phyloP scores from a whole-genome alignment of 176 grass and related monocot genomes.

The Pontederia crassipes region DNA sequence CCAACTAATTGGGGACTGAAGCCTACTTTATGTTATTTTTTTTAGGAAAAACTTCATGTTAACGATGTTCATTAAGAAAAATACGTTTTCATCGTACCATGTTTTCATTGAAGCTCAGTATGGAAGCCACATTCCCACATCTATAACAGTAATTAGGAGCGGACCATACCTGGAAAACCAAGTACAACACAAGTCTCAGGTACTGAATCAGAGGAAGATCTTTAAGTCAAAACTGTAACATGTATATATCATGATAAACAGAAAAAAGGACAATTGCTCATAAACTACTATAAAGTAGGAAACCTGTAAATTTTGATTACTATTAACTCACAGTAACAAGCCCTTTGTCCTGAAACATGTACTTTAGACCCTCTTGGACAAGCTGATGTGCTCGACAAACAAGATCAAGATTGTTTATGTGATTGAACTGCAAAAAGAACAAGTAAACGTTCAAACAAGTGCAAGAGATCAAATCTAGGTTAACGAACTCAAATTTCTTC shows the following conservation, averaged over 20 bases:
- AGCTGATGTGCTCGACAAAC: slow-evolving; percentile 92
- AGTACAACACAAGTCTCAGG: slow-evolving; percentile 4
- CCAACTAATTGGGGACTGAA: too few species aligned
- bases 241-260: too few species aligned
- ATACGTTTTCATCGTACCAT: slow-evolving; percentile 40
- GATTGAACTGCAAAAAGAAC: slow-evolving; percentile 56
- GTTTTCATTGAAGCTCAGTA: slow-evolving; percentile 86
- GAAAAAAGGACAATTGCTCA: too few species aligned
- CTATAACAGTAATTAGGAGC: slow-evolving; percentile 98
- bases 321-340: slow-evolving; percentile 79
- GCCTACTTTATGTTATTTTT: too few species aligned
- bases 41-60: too few species aligned
- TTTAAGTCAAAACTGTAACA: too few species aligned
- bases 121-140: slow-evolving; percentile 94
- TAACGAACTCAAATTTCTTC: background rate
- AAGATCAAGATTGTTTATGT: slow-evolving; percentile 81
- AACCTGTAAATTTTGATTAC: too few species aligned
- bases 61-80: too few species aligned
- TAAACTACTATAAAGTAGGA: background rate
- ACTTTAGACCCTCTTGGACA: slow-evolving; percentile 90
- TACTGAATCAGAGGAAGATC: background rate
- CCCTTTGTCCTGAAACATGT: slow-evolving; percentile 94
- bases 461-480: too few species aligned
- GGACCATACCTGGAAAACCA: slow-evolving; percentile 70
- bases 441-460: background rate